phyloP scores from a whole-genome alignment of 805 yeast species.

The Barnettozyma vustinii region DNA sequence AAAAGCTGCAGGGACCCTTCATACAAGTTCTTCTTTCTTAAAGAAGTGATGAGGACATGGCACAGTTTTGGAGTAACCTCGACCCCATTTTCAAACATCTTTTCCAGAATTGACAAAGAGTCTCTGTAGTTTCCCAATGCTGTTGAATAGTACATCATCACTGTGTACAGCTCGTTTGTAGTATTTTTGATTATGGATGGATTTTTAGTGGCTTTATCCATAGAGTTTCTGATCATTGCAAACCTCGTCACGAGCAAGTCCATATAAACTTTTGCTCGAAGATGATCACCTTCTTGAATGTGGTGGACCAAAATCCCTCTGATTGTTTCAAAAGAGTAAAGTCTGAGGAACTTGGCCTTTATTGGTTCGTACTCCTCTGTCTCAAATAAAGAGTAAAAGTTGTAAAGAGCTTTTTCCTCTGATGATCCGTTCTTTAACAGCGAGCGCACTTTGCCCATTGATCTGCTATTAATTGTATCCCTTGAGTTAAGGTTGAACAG shows the following conservation, averaged over 20 bases:
- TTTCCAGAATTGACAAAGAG: slow-evolving; percentile 10
- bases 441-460: slow-evolving; percentile 2
- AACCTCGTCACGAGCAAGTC: slow-evolving; percentile 10
- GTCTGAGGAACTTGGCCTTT: slow-evolving; percentile 7
- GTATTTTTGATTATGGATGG: neutral
- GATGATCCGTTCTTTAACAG: slow-evolving; percentile 6
- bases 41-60: slow-evolving; percentile 13
- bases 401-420: slow-evolving; percentile 3
- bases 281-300: slow-evolving; percentile 5
- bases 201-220: neutral
- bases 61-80: slow-evolving; percentile 13
- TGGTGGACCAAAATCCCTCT: slow-evolving; percentile 7
- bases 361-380: neutral
- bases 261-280: slow-evolving; percentile 7
- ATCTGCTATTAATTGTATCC: neutral
- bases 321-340: slow-evolving; percentile 14
- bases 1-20: slow-evolving; percentile 15
- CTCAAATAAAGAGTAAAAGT: slow-evolving; percentile 10
- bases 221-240: neutral
- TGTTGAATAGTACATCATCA: slow-evolving; percentile 15
- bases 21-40: slow-evolving; percentile 17
- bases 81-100: slow-evolving; percentile 12
- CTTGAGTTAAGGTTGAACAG: neutral
- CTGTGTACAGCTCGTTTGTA: slow-evolving; percentile 13
- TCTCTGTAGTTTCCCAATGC: slow-evolving; percentile 13